Evolutionary conservation across 805 yeast genomes (phyloP).

Genomic region (Yarrowia bubula): DNA sequence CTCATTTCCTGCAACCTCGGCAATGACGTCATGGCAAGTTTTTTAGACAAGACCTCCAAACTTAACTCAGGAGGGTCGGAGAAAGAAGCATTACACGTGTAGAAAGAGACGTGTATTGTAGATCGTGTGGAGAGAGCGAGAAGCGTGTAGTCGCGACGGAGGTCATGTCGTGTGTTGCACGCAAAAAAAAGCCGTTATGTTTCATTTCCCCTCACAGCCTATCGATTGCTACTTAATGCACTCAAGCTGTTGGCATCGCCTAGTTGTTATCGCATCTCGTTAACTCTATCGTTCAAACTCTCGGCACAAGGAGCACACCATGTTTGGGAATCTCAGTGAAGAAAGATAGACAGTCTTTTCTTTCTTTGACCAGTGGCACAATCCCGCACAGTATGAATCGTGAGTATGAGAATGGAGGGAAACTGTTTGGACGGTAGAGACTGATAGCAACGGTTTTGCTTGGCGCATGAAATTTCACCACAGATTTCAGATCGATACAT

Average conservation of each 20-base stretch:
- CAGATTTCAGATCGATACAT: too few species aligned
- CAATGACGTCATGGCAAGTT: too few species aligned
- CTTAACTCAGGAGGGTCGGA: background rate
- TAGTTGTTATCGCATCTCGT: constrained; percentile 12
- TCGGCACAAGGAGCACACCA: background rate
- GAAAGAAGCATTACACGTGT: constrained; percentile 15
- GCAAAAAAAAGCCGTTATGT: background rate
- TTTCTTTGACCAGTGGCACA: background rate
- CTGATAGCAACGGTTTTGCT: too few species aligned
- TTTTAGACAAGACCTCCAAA: too few species aligned
- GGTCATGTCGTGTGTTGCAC: background rate
- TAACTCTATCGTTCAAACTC: constrained; percentile 15
- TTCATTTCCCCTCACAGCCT: background rate
- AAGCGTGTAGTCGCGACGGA: background rate
- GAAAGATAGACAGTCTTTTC: background rate
- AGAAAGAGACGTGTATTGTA: background rate
- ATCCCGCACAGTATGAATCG: constrained; percentile 7
- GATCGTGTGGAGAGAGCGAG: background rate
- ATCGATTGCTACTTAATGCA: constrained; percentile 1
- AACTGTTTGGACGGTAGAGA: too few species aligned
- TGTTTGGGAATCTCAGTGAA: background rate
- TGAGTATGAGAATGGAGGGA: background rate
- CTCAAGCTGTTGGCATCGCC: background rate
- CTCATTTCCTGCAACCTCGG: too few species aligned
- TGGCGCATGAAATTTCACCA: background rate